phyloP scores from a whole-genome alignment of 441 rosid species.

The Erysimum cheiri region DNA sequence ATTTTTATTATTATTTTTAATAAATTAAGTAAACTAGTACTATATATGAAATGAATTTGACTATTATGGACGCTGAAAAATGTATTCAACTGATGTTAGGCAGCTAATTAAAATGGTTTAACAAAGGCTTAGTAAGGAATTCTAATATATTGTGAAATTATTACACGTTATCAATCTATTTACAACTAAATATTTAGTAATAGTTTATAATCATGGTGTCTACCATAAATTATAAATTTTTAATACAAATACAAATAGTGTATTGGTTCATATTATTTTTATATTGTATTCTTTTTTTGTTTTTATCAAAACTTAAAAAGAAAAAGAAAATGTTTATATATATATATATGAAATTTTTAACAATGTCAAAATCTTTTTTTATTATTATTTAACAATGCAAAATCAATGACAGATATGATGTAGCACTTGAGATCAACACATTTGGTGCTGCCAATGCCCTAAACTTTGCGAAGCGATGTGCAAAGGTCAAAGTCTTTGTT shows the following conservation, averaged over 20 bases:
- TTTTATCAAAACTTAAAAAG: no score
- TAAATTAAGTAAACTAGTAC: not conserved
- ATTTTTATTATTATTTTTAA: not conserved
- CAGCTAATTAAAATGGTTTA: not conserved
- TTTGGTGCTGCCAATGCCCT: constrained; percentile 63
- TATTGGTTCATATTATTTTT: not conserved
- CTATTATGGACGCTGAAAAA: not conserved
- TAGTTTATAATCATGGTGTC: not conserved
- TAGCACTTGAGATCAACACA: constrained; percentile 71
- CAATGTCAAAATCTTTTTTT: no score
- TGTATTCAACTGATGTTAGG: not conserved
- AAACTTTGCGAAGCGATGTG: constrained; percentile 70
- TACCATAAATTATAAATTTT: not conserved
- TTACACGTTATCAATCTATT: not conserved
- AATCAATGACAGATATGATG: constrained; percentile 63
- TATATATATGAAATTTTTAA: no score
- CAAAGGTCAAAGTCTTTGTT: constrained; percentile 54
- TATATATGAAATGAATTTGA: not conserved
- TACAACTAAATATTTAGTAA: not conserved
- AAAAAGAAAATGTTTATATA: no score
- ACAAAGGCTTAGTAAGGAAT: not conserved
- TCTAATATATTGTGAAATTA: not conserved
- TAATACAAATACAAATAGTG: not conserved
- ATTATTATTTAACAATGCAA: not conserved
- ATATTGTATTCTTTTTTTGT: not conserved